Percentiles rank a stretch among this genome's conserved stretches.
Conservation (phyloP, 257 asterid genomes). For the Petunia axillaris region DNA sequence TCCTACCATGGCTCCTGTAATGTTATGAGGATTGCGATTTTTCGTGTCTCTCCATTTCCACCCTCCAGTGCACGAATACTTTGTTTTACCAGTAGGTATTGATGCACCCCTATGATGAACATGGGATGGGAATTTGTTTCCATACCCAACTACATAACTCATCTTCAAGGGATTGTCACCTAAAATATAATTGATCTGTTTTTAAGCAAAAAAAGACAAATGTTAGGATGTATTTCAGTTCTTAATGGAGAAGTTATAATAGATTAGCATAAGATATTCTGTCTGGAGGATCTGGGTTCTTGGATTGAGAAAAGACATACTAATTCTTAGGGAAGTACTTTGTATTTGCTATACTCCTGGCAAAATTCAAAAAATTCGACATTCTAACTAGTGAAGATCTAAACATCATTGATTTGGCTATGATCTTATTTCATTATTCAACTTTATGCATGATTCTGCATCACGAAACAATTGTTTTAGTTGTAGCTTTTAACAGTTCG, state of each 20-base stretch:
- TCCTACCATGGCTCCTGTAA: conserved; percentile 84
- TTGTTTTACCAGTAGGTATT: conserved; percentile 50
- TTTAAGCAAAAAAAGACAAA: conserved; percentile 1
- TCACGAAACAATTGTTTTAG: not conserved
- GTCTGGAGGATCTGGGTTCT: no score
- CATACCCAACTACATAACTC: conserved; percentile 88
- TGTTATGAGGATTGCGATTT: conserved; percentile 62
- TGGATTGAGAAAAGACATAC: no score
- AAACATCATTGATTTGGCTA: no score
- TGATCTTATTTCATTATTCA: no score
- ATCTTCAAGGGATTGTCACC: conserved; percentile 74
- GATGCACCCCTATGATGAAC: conserved; percentile 97
- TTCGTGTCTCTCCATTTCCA: conserved; percentile 66
- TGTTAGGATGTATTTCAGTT: not conserved
- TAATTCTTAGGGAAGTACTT: no score
- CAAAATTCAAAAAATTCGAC: no score
- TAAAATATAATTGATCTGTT: conserved; percentile 64
- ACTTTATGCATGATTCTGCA: no score
- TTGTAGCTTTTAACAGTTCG: not conserved
- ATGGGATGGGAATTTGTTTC: conserved; percentile 60
- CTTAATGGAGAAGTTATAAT: no score
- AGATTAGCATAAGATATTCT: no score
- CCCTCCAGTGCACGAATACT: conserved; percentile 80
- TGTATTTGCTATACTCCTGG: no score
- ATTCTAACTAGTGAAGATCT: no score